A percentile compares a stretch with the other conserved stretches of the same genome.
These are phyloP conservation scores for Teratosphaeria zuluensis DNA, from an alignment of 2,329 filamentous ascomycete genomes.

Conservation along the genomic window DNA sequence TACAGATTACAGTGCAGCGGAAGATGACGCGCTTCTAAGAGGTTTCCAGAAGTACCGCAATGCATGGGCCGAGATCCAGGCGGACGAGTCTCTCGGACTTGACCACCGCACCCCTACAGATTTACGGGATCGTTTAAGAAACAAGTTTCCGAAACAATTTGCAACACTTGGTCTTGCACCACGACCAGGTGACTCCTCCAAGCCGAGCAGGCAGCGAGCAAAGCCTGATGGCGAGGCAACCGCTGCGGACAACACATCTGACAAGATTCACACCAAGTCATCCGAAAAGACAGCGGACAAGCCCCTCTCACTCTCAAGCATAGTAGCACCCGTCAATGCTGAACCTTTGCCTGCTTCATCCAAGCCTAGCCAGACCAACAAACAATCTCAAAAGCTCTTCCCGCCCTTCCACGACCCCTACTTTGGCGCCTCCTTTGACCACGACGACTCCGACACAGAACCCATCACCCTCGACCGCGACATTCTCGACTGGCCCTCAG, in stretches of 20 bases:
- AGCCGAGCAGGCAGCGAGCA: neutral
- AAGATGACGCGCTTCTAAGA: conserved; percentile 49
- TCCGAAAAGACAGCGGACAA: neutral
- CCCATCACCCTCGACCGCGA: conserved; percentile 25
- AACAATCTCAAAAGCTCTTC: conserved; percentile 7
- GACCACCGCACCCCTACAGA: conserved; percentile 46
- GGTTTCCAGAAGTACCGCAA: conserved; percentile 51
- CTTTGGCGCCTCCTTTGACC: conserved; percentile 15
- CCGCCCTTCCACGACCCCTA: conserved; percentile 22
- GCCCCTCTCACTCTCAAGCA: neutral
- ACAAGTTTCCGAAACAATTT: conserved; percentile 49
- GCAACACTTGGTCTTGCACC: conserved; percentile 37
- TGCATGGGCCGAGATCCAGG: conserved; percentile 50
- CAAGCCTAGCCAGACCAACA: neutral
- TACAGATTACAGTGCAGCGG: conserved; percentile 45
- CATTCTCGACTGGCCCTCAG: conserved; percentile 23
- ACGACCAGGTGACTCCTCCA: conserved; percentile 14
- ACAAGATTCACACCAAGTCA: neutral
- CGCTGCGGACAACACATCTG: neutral
- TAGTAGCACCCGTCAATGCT: neutral
- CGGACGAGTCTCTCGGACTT: conserved; percentile 45
- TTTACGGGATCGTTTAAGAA: conserved; percentile 52
- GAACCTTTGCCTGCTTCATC: neutral
- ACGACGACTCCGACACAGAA: conserved; percentile 14
- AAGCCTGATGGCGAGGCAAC: neutral